A percentile compares a stretch with the other conserved stretches of the same genome.
Conservation (phyloP, 2,329 filamentous ascomycete genomes). For the Ramularia collo-cygni region DNA sequence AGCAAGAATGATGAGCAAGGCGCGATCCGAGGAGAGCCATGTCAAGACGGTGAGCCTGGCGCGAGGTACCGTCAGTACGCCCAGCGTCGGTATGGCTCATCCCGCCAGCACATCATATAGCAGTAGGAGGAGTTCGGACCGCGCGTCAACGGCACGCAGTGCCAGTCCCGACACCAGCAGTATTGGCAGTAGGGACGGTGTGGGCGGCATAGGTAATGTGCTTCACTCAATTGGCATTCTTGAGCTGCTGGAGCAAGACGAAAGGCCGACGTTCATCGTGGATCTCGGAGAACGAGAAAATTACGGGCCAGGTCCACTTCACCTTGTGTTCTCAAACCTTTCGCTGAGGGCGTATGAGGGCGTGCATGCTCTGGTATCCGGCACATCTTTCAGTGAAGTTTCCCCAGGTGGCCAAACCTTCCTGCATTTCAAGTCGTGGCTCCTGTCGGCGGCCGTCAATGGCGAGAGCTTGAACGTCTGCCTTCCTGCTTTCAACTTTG, state of each 20-base stretch:
- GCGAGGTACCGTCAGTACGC: constrained; percentile 36
- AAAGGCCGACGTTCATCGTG: constrained; percentile 68
- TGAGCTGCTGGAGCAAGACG: constrained; percentile 70
- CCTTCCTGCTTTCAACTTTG: constrained; percentile 54
- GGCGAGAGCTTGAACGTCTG: constrained; percentile 48
- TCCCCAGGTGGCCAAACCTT: constrained; percentile 44
- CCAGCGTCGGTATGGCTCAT: constrained; percentile 8
- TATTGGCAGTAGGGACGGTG: constrained; percentile 12
- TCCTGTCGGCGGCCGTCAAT: constrained; percentile 49
- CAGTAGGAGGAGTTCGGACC: constrained; percentile 33
- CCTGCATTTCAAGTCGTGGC: constrained; percentile 63
- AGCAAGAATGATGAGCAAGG: constrained; percentile 50
- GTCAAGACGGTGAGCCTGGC: constrained; percentile 48
- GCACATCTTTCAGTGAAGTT: constrained; percentile 36
- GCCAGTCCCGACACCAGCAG: constrained; percentile 20
- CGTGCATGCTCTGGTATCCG: constrained; percentile 51
- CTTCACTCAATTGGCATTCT: constrained; percentile 60
- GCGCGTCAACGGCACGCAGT: constrained; percentile 21
- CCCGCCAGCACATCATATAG: constrained; percentile 33
- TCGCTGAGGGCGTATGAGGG: constrained; percentile 54
- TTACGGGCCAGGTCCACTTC: constrained; percentile 47
- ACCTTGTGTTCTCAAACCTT: constrained; percentile 62
- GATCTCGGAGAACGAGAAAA: constrained; percentile 58
- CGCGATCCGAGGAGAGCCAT: constrained; percentile 42
- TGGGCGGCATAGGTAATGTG: constrained; percentile 32